These are phyloP conservation scores for Mucor saturninus DNA, from an alignment of 371 early-diverging fungal species.

Conservation along the genomic window DNA sequence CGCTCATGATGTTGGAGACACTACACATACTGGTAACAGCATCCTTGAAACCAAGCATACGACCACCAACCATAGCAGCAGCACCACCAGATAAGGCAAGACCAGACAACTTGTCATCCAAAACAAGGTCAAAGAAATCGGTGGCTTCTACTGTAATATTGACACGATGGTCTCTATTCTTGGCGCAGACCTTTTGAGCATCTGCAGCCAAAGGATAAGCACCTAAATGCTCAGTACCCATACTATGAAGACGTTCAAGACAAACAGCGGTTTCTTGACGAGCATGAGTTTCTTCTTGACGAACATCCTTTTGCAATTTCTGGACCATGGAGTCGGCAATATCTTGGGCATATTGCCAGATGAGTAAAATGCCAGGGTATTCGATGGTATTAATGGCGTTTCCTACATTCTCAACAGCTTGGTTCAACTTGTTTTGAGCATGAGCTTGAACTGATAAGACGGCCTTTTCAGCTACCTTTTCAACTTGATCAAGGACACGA, in stretches of 20 bases:
- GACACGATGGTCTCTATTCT: slow-evolving; percentile 48
- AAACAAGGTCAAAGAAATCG: slow-evolving; percentile 69
- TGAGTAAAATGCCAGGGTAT: slow-evolving; percentile 80
- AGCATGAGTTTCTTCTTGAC: slow-evolving; percentile 71
- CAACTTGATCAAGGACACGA: slow-evolving; percentile 66
- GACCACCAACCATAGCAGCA: slow-evolving; percentile 51
- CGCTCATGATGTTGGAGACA: slow-evolving; percentile 39
- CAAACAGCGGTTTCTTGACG: slow-evolving; percentile 64
- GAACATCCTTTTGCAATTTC: slow-evolving; percentile 63
- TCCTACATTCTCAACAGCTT: slow-evolving; percentile 69
- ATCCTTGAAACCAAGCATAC: slow-evolving; percentile 53
- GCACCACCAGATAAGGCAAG: slow-evolving; percentile 49
- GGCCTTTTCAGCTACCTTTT: slow-evolving; percentile 69
- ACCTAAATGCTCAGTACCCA: slow-evolving; percentile 64
- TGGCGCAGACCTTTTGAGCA: slow-evolving; percentile 49
- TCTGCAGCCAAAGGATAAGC: slow-evolving; percentile 45
- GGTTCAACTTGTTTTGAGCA: slow-evolving; percentile 55
- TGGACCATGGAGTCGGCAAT: slow-evolving; percentile 73
- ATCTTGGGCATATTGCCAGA: slow-evolving; percentile 87
- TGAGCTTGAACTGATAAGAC: slow-evolving; percentile 59
- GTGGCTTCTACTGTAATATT: slow-evolving; percentile 65
- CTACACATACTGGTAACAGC: slow-evolving; percentile 50
- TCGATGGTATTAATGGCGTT: slow-evolving; percentile 68
- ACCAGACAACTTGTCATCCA: slow-evolving; percentile 61
- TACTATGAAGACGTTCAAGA: slow-evolving; percentile 63